phyloP scores from a whole-genome alignment of 257 asterid genomes.

The Schizonepeta tenuifolia region DNA sequence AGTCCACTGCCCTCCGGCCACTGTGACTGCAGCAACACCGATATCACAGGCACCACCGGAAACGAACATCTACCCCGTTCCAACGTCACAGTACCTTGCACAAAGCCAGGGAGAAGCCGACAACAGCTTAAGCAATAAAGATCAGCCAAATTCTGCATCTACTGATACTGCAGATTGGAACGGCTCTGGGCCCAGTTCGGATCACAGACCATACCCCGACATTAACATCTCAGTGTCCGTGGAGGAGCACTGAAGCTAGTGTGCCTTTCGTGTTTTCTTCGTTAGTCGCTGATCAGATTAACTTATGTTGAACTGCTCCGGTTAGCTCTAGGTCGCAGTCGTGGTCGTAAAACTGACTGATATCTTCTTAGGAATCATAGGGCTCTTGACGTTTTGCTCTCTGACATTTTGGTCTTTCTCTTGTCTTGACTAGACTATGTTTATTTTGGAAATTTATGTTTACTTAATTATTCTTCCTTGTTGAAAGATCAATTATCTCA shows the following conservation, averaged over 20 bases:
- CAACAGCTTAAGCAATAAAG: slow-evolving; percentile 52
- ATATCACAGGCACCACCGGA: slow-evolving; percentile 64
- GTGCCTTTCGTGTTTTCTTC: not conserved
- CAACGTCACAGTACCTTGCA: slow-evolving; percentile 45
- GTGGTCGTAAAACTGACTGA: slow-evolving; percentile 38
- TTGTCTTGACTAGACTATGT: not conserved
- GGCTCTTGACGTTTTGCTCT: slow-evolving; percentile 6
- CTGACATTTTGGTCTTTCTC: slow-evolving; percentile 10
- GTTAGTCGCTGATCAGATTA: slow-evolving; percentile 29
- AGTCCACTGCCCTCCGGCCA: slow-evolving; percentile 45
- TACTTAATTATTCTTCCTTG: not conserved
- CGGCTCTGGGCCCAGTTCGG: slow-evolving; percentile 47
- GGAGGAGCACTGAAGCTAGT: slow-evolving; percentile 51
- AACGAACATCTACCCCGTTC: slow-evolving; percentile 36
- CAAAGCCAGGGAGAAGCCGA: slow-evolving; percentile 56
- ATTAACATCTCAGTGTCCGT: slow-evolving; percentile 62
- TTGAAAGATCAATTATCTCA: not conserved
- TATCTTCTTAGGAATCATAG: slow-evolving; percentile 28
- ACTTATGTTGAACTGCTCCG: slow-evolving; percentile 6
- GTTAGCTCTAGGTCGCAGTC: slow-evolving; percentile 38
- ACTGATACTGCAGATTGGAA: slow-evolving; percentile 69
- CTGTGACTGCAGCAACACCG: slow-evolving; percentile 59
- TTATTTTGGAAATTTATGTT: not conserved
- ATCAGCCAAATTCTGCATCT: slow-evolving; percentile 53
- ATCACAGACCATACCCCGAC: slow-evolving; percentile 74